Percentiles rank a stretch among this genome's conserved stretches.
Evolutionary conservation across 257 asterid genomes (phyloP).

Genomic region (Sherardia arvensis): DNA sequence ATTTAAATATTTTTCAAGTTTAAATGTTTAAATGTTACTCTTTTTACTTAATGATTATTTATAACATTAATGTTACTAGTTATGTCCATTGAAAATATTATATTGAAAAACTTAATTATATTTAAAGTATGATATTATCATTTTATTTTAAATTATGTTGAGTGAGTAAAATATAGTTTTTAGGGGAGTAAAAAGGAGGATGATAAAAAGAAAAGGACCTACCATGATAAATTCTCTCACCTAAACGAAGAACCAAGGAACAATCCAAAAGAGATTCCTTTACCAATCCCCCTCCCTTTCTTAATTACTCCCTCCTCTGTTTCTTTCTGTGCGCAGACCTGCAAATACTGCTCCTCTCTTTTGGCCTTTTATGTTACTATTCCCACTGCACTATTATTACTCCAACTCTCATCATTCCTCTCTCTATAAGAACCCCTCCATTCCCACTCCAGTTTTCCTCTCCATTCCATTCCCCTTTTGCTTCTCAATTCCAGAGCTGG

Average conservation of each 20-base stretch:
- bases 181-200: background rate
- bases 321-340: slow-evolving; percentile 17
- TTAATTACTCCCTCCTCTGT: slow-evolving; percentile 29
- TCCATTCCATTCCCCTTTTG: background rate
- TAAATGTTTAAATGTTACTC: no score
- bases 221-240: slow-evolving; percentile 1
- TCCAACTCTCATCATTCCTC: slow-evolving; percentile 22
- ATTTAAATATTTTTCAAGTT: no score
- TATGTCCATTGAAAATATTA: no score
- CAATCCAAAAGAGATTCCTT: slow-evolving; percentile 44
- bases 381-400: background rate
- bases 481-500: slow-evolving; percentile 2
- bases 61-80: no score
- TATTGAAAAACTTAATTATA: no score
- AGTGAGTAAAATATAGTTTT: no score
- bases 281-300: slow-evolving; percentile 22
- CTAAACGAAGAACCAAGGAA: slow-evolving; percentile 22
- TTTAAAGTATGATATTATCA: no score
- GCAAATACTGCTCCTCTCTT: background rate
- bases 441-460: slow-evolving; percentile 20
- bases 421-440: slow-evolving; percentile 38
- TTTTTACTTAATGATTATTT: no score
- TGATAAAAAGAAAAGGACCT: background rate
- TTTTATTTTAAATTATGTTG: no score
- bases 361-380: background rate